These are phyloP conservation scores for Umbelopsis sp. DNA, from an alignment of 192 early-diverging fungal genomes.

Conservation along the genomic window DNA sequence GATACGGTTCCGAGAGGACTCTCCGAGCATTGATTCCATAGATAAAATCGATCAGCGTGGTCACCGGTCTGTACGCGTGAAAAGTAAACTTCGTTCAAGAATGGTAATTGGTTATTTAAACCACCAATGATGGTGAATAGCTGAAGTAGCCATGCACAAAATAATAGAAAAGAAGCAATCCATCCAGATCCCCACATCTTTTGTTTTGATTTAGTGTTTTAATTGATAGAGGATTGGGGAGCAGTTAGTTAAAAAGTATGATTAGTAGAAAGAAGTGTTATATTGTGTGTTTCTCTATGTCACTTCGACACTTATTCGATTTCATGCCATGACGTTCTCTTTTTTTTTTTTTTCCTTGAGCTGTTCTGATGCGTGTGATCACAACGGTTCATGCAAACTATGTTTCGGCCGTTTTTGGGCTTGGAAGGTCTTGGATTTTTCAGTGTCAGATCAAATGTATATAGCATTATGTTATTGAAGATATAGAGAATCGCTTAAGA, in stretches of 20 bases:
- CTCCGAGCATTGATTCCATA: background rate
- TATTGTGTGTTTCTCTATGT: too few relatives aligned
- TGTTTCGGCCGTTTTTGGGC: background rate
- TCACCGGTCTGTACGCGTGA: background rate
- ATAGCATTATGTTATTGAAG: too few relatives aligned
- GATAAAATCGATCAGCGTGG: background rate
- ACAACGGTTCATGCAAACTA: background rate
- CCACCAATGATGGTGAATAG: constrained; percentile 1
- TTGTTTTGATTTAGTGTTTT: background rate
- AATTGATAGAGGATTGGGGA: background rate
- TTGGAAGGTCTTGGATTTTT: background rate
- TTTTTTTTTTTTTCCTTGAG: too few relatives aligned
- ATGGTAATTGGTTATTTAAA: background rate
- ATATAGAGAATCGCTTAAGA: too few relatives aligned
- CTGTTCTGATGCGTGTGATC: background rate
- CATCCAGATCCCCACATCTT: background rate
- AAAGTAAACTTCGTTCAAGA: background rate
- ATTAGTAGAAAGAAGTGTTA: background rate
- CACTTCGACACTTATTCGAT: background rate
- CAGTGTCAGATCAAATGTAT: background rate
- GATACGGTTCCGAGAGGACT: background rate
- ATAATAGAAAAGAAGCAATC: background rate
- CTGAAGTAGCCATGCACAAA: constrained; percentile 2
- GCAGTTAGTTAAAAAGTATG: too few relatives aligned
- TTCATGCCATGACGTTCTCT: background rate